These are phyloP conservation scores for Cercospora sp. DNA, from an alignment of 2,329 filamentous ascomycete genomes.

Conservation along the genomic window DNA sequence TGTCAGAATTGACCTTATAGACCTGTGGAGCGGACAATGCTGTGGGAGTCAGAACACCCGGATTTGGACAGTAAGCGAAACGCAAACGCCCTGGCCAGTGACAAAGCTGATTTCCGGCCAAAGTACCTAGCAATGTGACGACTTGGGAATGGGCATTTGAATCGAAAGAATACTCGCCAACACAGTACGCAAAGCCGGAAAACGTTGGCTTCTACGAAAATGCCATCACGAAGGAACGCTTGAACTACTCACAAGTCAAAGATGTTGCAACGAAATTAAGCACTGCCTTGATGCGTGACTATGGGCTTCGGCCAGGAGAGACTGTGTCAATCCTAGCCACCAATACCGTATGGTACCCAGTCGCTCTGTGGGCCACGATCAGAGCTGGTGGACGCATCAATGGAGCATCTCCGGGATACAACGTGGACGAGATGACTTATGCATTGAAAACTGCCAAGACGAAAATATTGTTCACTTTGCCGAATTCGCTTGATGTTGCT, in stretches of 20 bases:
- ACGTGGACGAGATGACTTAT: slow-evolving; percentile 64
- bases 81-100: not conserved
- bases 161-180: slow-evolving; percentile 51
- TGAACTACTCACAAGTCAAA: slow-evolving; percentile 59
- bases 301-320: slow-evolving; percentile 55
- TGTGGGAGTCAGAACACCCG: slow-evolving; percentile 44
- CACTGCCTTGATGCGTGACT: slow-evolving; percentile 57
- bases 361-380: slow-evolving; percentile 59
- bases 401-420: slow-evolving; percentile 64
- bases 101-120: not conserved
- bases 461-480: slow-evolving; percentile 58
- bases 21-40: slow-evolving; percentile 1
- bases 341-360: slow-evolving; percentile 67
- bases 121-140: slow-evolving; percentile 55
- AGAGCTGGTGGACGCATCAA: slow-evolving; percentile 56
- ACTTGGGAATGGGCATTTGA: slow-evolving; percentile 64
- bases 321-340: slow-evolving; percentile 61
- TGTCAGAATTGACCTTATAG: not conserved
- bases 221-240: slow-evolving; percentile 57
- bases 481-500: slow-evolving; percentile 54
- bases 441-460: slow-evolving; percentile 58
- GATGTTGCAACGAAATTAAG: slow-evolving; percentile 57
- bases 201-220: slow-evolving; percentile 56
- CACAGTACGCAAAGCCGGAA: slow-evolving; percentile 37
- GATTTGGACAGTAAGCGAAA: slow-evolving; percentile 42